phyloP scores from a whole-genome alignment of 1,284 basidiomycete species.

The Trichosporon ovoides region DNA sequence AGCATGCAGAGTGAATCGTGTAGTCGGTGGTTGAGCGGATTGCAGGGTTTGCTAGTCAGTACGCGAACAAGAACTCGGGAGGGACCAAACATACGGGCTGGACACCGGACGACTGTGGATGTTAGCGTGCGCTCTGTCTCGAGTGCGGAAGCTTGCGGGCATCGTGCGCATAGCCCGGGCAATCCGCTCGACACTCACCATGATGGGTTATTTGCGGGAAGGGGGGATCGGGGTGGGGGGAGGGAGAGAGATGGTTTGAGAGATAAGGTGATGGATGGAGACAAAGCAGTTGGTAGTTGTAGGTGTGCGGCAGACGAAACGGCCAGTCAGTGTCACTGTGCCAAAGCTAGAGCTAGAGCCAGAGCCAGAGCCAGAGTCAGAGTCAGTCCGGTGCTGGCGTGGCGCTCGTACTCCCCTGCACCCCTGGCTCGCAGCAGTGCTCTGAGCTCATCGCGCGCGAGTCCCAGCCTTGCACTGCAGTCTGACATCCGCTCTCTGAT shows the following conservation, averaged over 20 bases:
- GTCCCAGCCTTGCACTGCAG: too few relatives aligned
- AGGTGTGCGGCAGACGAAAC: neutral
- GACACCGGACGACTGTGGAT: constrained; percentile 40
- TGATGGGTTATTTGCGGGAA: neutral
- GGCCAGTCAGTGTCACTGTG: too few relatives aligned
- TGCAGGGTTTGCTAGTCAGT: neutral
- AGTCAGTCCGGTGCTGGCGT: too few relatives aligned
- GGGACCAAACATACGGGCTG: constrained; percentile 32
- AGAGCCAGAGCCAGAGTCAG: too few relatives aligned
- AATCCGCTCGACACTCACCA: neutral
- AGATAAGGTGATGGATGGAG: constrained; percentile 1
- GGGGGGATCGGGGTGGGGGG: neutral
- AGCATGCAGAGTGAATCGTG: too few relatives aligned
- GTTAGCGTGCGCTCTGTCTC: neutral
- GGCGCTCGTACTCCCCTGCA: neutral
- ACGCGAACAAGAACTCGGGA: neutral
- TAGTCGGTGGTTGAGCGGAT: too few relatives aligned
- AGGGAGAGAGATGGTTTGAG: neutral
- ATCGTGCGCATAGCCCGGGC: neutral
- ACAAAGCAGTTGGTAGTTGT: neutral
- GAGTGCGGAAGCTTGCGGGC: neutral
- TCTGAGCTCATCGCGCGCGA: neutral
- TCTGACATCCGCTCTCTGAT: neutral
- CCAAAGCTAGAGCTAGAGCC: too few relatives aligned
- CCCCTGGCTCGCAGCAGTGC: neutral